A percentile compares a stretch with the other conserved stretches of the same genome.
Conservation (phyloP, 225 moss, liverwort and hornwort genomes). For the Physcomitrellopsis africana region DNA sequence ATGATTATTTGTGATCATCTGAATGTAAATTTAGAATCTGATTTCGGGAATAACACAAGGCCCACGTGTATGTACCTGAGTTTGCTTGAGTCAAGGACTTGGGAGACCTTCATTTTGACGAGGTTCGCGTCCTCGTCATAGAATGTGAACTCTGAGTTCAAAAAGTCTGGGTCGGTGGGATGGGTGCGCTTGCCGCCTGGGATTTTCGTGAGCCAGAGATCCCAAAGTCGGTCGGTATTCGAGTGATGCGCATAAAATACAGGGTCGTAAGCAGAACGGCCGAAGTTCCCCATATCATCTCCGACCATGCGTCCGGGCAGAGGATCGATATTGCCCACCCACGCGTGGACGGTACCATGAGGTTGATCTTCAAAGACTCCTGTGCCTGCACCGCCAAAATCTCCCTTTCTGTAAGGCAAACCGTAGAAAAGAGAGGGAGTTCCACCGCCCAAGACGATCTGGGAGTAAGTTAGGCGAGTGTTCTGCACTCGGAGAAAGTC, state of each 20-base stretch:
- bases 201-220: slow-evolving; percentile 8
- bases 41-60: too few species aligned
- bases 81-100: slow-evolving; percentile 16
- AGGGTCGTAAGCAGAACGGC: too few species aligned
- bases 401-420: slow-evolving; percentile 22
- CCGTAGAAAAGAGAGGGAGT: slow-evolving; percentile 16
- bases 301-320: too few species aligned
- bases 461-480: slow-evolving; percentile 18
- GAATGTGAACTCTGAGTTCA: slow-evolving; percentile 19
- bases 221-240: slow-evolving; percentile 16
- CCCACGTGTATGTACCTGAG: slow-evolving; percentile 21
- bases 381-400: slow-evolving; percentile 8
- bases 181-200: slow-evolving; percentile 24
- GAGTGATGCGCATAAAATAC: too few species aligned
- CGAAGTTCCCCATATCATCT: too few species aligned
- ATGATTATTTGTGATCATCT: too few species aligned
- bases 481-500: background rate
- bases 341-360: slow-evolving; percentile 18
- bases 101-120: slow-evolving; percentile 1
- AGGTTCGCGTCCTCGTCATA: slow-evolving; percentile 44
- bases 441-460: slow-evolving; percentile 16
- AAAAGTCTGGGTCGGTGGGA: slow-evolving; percentile 17
- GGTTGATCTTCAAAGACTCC: slow-evolving; percentile 27
- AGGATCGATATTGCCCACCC: too few species aligned
- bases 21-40: too few species aligned